Conservation (phyloP, 345 rosid genomes). For the Brassica carinata region DNA sequence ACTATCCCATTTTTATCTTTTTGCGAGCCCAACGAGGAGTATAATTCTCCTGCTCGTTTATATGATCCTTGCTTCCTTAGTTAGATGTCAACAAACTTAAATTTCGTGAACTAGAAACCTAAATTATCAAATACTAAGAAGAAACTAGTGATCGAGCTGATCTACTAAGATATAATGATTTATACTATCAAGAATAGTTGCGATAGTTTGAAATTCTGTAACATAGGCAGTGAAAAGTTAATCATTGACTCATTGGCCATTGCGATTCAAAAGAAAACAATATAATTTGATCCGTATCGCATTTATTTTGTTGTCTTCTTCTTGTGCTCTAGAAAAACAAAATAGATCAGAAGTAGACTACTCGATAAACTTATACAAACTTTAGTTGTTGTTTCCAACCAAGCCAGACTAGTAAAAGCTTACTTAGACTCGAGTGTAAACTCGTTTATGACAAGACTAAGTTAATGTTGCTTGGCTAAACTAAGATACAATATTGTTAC, state of each 20-base stretch:
- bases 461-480: too few species aligned
- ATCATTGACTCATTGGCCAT: background rate
- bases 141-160: background rate
- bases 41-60: background rate
- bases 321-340: too few species aligned
- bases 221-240: background rate
- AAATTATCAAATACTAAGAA: too few species aligned
- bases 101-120: too few species aligned
- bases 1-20: background rate
- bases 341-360: background rate
- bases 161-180: background rate
- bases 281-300: background rate
- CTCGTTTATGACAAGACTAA: too few species aligned
- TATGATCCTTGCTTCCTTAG: too few species aligned
- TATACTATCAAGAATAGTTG: background rate
- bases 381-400: background rate
- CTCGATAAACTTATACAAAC: background rate
- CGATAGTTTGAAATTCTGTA: background rate
- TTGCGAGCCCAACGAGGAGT: conserved; percentile 4
- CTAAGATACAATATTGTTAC: too few species aligned
- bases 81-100: too few species aligned
- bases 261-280: background rate
- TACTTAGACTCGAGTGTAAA: too few species aligned
- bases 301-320: too few species aligned
- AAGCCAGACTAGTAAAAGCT: background rate